These are phyloP conservation scores for Epichloe gansuensis DNA, from an alignment of 2,329 filamentous ascomycete species.

Conservation along the genomic window DNA sequence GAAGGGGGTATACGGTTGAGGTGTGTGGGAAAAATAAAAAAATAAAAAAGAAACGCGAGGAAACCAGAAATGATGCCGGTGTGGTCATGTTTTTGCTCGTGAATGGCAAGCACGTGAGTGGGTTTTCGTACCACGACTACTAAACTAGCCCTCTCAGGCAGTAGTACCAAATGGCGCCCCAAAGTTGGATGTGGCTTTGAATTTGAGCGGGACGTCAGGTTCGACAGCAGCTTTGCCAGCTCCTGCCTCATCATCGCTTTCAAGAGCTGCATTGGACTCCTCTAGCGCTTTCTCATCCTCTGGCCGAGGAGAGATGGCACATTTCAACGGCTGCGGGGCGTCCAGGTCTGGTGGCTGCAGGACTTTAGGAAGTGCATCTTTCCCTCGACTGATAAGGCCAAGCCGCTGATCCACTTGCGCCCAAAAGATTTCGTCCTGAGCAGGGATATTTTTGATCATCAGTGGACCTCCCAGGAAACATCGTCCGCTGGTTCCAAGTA, in stretches of 20 bases:
- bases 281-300: constrained; percentile 12
- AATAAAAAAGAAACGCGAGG: neutral
- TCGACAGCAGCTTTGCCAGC: constrained; percentile 18
- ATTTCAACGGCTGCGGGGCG: neutral
- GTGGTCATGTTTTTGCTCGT: too few species aligned
- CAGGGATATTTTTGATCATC: constrained; percentile 43
- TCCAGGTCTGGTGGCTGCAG: constrained; percentile 14
- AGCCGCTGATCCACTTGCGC: constrained; percentile 38
- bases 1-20: constrained; percentile 3
- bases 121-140: neutral
- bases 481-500: constrained; percentile 31
- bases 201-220: constrained; percentile 32
- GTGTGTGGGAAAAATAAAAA: neutral
- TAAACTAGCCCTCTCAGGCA: neutral
- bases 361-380: constrained; percentile 34
- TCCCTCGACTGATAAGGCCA: constrained; percentile 33
- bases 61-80: neutral
- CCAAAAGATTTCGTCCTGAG: constrained; percentile 43
- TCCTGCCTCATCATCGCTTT: constrained; percentile 15
- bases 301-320: neutral
- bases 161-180: constrained; percentile 31
- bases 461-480: constrained; percentile 37
- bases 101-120: neutral
- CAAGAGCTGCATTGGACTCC: constrained; percentile 1
- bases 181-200: constrained; percentile 35